A percentile compares a stretch with the other conserved stretches of the same genome.
Conservation (phyloP, 106 monocot genomes). For the Agapanthus africanus region DNA sequence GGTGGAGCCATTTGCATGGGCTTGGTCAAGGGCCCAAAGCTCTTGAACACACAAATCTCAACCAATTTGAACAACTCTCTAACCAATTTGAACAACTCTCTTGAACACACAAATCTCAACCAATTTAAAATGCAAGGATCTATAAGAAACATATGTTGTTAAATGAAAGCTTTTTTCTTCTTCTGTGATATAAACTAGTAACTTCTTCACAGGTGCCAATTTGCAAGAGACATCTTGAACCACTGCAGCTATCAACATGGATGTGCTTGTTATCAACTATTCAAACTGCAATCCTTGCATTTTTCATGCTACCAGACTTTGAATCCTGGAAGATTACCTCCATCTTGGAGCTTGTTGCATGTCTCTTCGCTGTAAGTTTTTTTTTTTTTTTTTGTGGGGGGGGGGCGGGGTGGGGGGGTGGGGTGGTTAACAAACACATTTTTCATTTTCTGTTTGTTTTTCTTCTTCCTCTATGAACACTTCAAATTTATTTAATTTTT, state of each 20-base stretch:
- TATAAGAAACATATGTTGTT: neutral
- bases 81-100: slow-evolving; percentile 17
- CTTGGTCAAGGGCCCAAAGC: slow-evolving; percentile 32
- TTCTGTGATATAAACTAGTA: no score
- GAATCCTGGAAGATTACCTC: slow-evolving; percentile 21
- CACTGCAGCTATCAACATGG: slow-evolving; percentile 37
- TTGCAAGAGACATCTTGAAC: slow-evolving; percentile 18
- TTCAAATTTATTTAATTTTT: no score
- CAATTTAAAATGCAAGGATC: neutral
- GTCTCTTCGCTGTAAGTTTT: neutral
- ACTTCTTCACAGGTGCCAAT: neutral
- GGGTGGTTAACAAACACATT: no score
- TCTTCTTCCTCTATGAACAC: no score
- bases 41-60: slow-evolving; percentile 15
- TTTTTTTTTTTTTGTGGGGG: neutral
- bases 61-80: slow-evolving; percentile 36
- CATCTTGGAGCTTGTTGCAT: neutral
- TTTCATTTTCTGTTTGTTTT: no score
- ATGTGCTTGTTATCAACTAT: slow-evolving; percentile 40
- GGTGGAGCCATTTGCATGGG: slow-evolving; percentile 38
- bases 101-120: neutral
- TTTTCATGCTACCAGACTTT: slow-evolving; percentile 20
- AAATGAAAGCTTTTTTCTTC: no score
- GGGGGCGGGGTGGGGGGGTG: no score
- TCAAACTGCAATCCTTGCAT: slow-evolving; percentile 22